Percentiles rank a stretch among this genome's conserved stretches.
These are phyloP conservation scores for Aspergillus phoenicis DNA, from an alignment of 2,329 filamentous ascomycete genomes.

Conservation along the genomic window DNA sequence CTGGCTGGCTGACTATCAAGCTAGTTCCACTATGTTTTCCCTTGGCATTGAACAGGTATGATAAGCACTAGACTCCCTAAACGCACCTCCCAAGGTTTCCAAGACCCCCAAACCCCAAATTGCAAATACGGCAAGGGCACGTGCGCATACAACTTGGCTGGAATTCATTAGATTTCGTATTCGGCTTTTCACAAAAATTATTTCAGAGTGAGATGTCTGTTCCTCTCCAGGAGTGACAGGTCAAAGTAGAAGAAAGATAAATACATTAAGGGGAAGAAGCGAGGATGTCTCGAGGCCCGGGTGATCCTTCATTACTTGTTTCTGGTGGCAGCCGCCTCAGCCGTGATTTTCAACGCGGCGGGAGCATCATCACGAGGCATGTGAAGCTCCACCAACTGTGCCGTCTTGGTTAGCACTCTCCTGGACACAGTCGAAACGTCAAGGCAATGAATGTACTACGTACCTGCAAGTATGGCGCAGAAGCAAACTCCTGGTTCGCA, in stretches of 20 bases:
- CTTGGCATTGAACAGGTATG: not conserved
- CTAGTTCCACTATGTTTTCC: not conserved
- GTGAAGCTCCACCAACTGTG: slow-evolving; percentile 76
- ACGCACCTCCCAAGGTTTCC: not conserved
- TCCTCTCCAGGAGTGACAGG: not conserved
- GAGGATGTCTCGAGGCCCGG: not conserved
- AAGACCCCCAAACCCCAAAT: not conserved
- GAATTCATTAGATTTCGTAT: not conserved
- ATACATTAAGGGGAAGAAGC: not conserved
- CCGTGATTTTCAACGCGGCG: slow-evolving; percentile 67
- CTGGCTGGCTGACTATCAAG: not conserved
- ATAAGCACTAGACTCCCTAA: not conserved
- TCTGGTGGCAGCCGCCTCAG: slow-evolving; percentile 68
- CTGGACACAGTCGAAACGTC: not conserved
- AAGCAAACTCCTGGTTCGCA: slow-evolving; percentile 62
- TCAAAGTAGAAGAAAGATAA: not conserved
- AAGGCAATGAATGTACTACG: slow-evolving; percentile 14
- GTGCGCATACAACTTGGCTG: not conserved
- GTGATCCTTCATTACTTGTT: slow-evolving; percentile 49
- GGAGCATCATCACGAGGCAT: slow-evolving; percentile 81
- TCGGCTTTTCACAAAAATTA: not conserved
- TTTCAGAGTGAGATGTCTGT: not conserved
- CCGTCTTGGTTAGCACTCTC: slow-evolving; percentile 25
- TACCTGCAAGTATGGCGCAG: slow-evolving; percentile 51
- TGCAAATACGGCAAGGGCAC: not conserved